A percentile compares a stretch with the other conserved stretches of the same genome.
phyloP scores from a whole-genome alignment of 495 filamentous ascomycete genomes.

The Tuber umbilicatum region DNA sequence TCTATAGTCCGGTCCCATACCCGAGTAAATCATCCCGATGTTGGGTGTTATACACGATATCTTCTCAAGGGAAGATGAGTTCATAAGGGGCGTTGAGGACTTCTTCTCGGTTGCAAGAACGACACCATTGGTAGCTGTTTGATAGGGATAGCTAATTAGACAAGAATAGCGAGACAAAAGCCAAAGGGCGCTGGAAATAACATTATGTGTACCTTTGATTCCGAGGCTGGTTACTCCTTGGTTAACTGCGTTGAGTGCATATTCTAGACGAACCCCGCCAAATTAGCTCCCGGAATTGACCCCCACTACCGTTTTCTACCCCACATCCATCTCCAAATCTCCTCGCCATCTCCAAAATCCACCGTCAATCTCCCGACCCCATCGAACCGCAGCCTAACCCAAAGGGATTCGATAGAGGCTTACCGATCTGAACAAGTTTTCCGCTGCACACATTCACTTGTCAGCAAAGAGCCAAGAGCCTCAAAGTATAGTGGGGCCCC shows the following conservation, averaged over 20 bases:
- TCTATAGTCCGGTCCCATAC: constrained; percentile 98
- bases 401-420: constrained; percentile 20
- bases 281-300: constrained; percentile 35
- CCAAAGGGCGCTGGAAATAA: constrained; percentile 12
- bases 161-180: neutral
- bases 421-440: constrained; percentile 55
- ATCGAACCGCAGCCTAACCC: neutral
- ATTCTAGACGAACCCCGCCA: constrained; percentile 56
- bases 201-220: constrained; percentile 69
- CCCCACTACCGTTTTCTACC: constrained; percentile 12
- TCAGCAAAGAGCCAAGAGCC: constrained; percentile 21
- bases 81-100: constrained; percentile 92
- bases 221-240: constrained; percentile 96
- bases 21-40: constrained; percentile 99
- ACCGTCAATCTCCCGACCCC: constrained; percentile 1
- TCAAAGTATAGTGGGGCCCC: constrained; percentile 14
- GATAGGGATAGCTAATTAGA: constrained; percentile 16
- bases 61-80: constrained; percentile 90
- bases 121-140: constrained; percentile 88
- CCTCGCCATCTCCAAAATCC: neutral
- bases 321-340: constrained; percentile 3
- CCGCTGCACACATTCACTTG: constrained; percentile 24
- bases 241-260: constrained; percentile 98
- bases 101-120: constrained; percentile 99
- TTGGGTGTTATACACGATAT: constrained; percentile 96